These are phyloP conservation scores for Proliferodiscus dingleyae DNA, from an alignment of 2,329 filamentous ascomycete species.

Conservation along the genomic window DNA sequence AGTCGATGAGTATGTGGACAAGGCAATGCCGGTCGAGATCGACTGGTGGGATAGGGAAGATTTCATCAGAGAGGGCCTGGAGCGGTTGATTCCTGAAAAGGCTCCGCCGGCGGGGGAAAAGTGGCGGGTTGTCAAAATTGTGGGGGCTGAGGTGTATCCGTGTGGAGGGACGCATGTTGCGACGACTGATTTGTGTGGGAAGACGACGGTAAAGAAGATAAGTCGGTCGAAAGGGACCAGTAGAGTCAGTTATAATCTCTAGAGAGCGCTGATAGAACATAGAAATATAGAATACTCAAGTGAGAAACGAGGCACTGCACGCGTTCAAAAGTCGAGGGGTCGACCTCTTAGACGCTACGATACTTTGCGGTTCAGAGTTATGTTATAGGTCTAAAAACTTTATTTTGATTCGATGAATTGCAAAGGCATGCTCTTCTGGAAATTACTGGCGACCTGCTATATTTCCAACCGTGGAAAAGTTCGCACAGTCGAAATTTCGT, in stretches of 20 bases:
- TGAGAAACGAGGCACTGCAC: no score
- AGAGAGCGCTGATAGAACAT: no score
- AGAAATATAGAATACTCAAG: no score
- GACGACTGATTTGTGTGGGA: constrained; percentile 48
- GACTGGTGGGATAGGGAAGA: constrained; percentile 65
- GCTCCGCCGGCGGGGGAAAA: constrained; percentile 40
- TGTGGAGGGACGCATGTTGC: constrained; percentile 73
- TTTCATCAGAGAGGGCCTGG: constrained; percentile 49
- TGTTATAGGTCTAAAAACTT: no score
- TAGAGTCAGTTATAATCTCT: constrained; percentile 44
- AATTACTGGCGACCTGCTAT: no score
- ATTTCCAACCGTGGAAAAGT: no score
- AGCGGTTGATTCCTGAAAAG: constrained; percentile 49
- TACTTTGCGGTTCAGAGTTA: no score
- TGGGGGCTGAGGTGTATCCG: constrained; percentile 64
- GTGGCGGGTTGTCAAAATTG: constrained; percentile 64
- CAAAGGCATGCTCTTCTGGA: no score
- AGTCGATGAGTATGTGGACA: constrained; percentile 53
- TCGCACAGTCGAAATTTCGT: no score
- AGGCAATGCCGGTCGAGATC: constrained; percentile 54
- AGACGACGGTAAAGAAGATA: constrained; percentile 63
- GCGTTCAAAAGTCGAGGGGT: no score
- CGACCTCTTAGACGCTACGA: no score
- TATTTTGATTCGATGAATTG: no score
- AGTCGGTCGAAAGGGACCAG: constrained; percentile 58